These are phyloP conservation scores for Kodamaea plutei DNA, from an alignment of 1,139 yeast species.

Conservation along the genomic window DNA sequence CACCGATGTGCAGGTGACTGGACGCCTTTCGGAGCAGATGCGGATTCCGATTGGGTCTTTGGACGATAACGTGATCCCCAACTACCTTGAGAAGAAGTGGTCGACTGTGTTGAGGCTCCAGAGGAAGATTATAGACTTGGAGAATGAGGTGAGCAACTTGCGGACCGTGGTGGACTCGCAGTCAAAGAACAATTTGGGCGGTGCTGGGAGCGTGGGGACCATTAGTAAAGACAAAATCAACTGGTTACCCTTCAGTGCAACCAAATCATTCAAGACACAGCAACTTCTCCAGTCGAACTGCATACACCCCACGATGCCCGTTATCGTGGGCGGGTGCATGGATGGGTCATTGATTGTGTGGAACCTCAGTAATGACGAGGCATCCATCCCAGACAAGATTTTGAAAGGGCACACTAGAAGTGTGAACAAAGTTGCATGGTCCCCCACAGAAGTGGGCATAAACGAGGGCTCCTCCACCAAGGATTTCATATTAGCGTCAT, in stretches of 20 bases:
- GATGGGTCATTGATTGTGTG: constrained; percentile 75
- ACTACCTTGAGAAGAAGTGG: constrained; percentile 82
- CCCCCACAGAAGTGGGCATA: constrained; percentile 30
- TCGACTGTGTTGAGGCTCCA: constrained; percentile 79
- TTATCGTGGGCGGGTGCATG: constrained; percentile 62
- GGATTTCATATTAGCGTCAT: constrained; percentile 45
- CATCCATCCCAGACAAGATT: constrained; percentile 62
- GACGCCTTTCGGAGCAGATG: constrained; percentile 9
- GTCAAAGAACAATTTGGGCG: constrained; percentile 2
- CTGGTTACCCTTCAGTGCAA: constrained; percentile 69
- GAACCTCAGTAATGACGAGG: constrained; percentile 57
- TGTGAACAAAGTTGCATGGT: constrained; percentile 60
- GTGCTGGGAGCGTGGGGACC: constrained; percentile 4
- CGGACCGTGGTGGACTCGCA: constrained; percentile 41
- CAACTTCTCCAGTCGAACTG: constrained; percentile 61
- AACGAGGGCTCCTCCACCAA: constrained; percentile 5
- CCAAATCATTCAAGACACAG: constrained; percentile 52
- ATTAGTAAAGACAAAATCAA: constrained; percentile 37
- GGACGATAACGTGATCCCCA: constrained; percentile 32
- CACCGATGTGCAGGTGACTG: constrained; percentile 9
- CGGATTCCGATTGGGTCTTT: constrained; percentile 10
- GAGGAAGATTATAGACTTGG: constrained; percentile 61
- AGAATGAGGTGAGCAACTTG: constrained; percentile 39
- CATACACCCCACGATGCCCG: constrained; percentile 71
- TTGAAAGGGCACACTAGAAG: constrained; percentile 76